phyloP scores from a whole-genome alignment of 441 rosid genomes.

The Rhodomyrtus psidioides region DNA sequence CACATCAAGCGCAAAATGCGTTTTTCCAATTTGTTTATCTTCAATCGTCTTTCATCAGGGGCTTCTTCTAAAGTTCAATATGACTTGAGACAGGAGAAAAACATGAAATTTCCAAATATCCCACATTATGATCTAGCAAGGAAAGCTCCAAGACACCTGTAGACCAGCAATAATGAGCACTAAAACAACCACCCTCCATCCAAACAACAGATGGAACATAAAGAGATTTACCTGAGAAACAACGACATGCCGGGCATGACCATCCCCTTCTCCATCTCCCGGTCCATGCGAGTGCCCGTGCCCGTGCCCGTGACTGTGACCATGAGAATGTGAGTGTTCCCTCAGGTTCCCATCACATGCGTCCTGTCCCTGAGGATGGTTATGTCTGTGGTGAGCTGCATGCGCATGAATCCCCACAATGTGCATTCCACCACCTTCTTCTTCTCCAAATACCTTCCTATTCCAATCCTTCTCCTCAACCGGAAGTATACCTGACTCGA shows the following conservation, averaged over 20 bases:
- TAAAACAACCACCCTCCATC: background rate
- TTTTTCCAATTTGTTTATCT: background rate
- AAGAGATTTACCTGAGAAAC: constrained; percentile 65
- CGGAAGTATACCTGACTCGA: constrained; percentile 27
- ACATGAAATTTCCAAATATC: background rate
- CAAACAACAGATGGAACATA: background rate
- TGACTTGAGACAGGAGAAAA: background rate
- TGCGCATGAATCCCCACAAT: constrained; percentile 89
- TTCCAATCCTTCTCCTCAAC: constrained; percentile 8
- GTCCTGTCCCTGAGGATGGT: constrained; percentile 48
- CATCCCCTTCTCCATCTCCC: constrained; percentile 35
- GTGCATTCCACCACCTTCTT: constrained; percentile 76
- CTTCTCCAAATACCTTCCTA: constrained; percentile 72
- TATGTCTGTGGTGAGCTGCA: constrained; percentile 83
- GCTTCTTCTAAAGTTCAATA: background rate
- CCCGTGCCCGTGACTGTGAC: constrained; percentile 9
- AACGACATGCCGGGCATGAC: constrained; percentile 65
- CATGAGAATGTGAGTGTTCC: constrained; percentile 2
- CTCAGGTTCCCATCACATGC: constrained; percentile 45
- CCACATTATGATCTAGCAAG: background rate
- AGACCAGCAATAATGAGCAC: background rate
- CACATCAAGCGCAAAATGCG: background rate
- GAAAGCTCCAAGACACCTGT: background rate
- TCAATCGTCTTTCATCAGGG: background rate
- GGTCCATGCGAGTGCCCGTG: constrained; percentile 23